Evolutionary conservation across 805 yeast genomes (phyloP), one percentile per base, ranked within the genome.

Genomic region (Ogataea thermomethanolica): DNA sequence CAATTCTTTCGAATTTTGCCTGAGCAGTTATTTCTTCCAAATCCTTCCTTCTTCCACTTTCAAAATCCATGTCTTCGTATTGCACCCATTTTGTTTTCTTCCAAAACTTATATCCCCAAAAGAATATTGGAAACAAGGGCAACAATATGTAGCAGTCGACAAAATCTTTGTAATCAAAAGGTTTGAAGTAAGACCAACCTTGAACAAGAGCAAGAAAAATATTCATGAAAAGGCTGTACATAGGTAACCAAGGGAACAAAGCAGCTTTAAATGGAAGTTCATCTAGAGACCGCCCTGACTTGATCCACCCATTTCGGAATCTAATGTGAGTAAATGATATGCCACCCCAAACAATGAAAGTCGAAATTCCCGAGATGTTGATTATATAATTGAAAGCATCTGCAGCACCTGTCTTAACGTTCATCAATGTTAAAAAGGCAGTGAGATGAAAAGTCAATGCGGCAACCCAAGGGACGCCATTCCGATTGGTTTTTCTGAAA

Each of bases 401-500:
- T 2, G 81, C 71, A 1, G 84, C 79, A 39, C 84, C 83, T 6
- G 80, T 68, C 33, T 72, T 66, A 34, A 78, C 61, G 45, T 74
- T 70, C 76, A 81, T 69, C 43, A 80, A 62, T 1, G 84, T 71
- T 27, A 81, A 51, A 38, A 77, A 70, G 0, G 81, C 83, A 51
- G 75, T 72, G 11, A 67, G 44, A 50, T 79, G 77, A 55, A 77
- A 73, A 41, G 75, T 61, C 27, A 74, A 64, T 39, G 78, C 74
- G 8, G 86, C 81, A 31, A 69, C 69, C 45, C 70, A 73, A 1
- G 90, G 89, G n/a, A 79, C 77, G 44, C 89, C 90, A 34, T 68
- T 62, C 41, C 66, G 70, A 51, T 73, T 73, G 24, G 78, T 74
- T 47, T 65, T 69, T 2, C 68, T 68, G 43, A 83, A 67, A 40